Evolutionary conservation across 1,284 basidiomycete genomes (phyloP), one percentile per base, ranked within the genome.

Genomic region (Earliella scabrosa): DNA sequence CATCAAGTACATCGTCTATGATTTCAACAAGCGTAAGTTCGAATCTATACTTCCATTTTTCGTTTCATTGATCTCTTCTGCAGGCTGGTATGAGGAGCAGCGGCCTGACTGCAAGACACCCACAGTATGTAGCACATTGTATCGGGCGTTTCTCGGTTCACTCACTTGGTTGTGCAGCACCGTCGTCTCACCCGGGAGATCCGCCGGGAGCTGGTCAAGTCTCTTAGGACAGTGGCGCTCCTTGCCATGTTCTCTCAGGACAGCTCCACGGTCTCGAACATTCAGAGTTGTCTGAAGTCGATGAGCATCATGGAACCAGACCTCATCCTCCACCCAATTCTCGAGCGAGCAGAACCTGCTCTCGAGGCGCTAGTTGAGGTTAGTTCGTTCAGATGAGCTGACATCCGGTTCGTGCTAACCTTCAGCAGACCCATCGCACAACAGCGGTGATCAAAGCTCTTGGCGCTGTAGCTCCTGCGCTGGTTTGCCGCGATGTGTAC

Each of bases 181-280:
- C 79, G 92, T 66, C 84, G 93, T 20, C 75, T 98, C 51, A 97
- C 94, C 0, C 80, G 79, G 21, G 74, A 78, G 45, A 97, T 97
- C 84, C 90, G 86, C 70, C 83, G 87, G 45, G 93, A 96, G 68
- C 86, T 97, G 41, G 93, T 96, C 20, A 88, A 90, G 63, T 88
- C 84, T 34, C 78, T 97, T 34, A 80, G 93, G 47, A 95, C 93
- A 0, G 90, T 95, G 24, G 87, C 89, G 0, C 77, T 97, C 21
- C 79, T 97, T 21, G 88, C 92, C 13, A 95, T 97, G 86, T 98
- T 97, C 76, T 93, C 92, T 29, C 91, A 92, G 71, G 90, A 89
- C 63, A 75, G 76, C 35, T 77, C 77, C 4, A 87, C 85, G 2
- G 85, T 87, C 27, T 71, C 76, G 27, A 88, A 90, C 65, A 83